Evolutionary conservation across 2,329 filamentous ascomycete species (phyloP).

Genomic region (Ilyonectria sp.): DNA sequence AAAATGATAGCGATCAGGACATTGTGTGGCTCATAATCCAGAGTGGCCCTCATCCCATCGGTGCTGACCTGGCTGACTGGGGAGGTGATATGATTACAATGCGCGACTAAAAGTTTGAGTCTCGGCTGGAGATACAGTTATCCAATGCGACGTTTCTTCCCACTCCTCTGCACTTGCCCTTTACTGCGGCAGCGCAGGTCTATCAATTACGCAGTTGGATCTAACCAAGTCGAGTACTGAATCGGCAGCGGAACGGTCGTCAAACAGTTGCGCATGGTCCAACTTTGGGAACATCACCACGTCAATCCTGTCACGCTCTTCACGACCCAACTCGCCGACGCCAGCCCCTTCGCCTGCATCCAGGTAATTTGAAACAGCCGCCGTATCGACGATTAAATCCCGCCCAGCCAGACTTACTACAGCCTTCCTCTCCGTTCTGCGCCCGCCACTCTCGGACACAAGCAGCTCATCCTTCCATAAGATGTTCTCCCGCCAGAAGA

Average conservation of each 20-base stretch:
- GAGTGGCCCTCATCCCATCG: constrained; percentile 72
- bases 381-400: constrained; percentile 77
- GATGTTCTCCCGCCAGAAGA: constrained; percentile 81
- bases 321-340: constrained; percentile 35
- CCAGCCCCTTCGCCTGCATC: constrained; percentile 26
- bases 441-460: constrained; percentile 29
- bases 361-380: constrained; percentile 71
- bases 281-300: constrained; percentile 72
- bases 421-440: constrained; percentile 55
- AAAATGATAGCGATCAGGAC: constrained; percentile 75
- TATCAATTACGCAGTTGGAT: constrained; percentile 44
- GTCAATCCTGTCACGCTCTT: constrained; percentile 58
- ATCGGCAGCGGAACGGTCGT: constrained; percentile 50
- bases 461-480: constrained; percentile 78
- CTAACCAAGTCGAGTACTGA: constrained; percentile 51
- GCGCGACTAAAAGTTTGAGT: constrained; percentile 29
- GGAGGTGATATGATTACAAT: constrained; percentile 61
- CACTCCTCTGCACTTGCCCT: constrained; percentile 10
- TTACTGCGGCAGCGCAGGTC: constrained; percentile 22
- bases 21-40: constrained; percentile 77
- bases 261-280: constrained; percentile 77
- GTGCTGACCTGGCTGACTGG: constrained; percentile 76
- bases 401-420: constrained; percentile 72
- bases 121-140: not conserved
- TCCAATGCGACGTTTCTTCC: not conserved